These are phyloP conservation scores for Fusarium sp. DNA, from an alignment of 2,329 filamentous ascomycete genomes.

Conservation along the genomic window DNA sequence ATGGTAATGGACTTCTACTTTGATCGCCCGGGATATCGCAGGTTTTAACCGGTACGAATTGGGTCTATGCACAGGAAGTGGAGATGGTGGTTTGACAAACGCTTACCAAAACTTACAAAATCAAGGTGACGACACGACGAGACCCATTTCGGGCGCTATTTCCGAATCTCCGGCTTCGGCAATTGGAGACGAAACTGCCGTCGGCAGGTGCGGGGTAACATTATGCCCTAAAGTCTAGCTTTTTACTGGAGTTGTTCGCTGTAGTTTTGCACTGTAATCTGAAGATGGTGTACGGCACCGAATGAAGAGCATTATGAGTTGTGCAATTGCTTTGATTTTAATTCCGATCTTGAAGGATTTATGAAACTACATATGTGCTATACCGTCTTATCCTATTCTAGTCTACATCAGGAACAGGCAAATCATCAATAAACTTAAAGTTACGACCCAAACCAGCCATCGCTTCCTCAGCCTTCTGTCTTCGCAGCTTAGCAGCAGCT, in stretches of 20 bases:
- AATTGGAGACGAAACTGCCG: neutral
- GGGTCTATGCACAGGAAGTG: neutral
- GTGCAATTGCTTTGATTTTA: neutral
- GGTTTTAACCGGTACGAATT: neutral
- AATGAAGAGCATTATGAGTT: accelerated
- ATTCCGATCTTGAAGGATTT: accelerated
- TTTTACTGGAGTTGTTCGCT: neutral
- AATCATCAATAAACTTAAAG: conserved; percentile 18
- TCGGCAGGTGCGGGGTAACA: neutral
- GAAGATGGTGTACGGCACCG: accelerated
- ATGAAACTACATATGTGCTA: neutral
- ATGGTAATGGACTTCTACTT: neutral
- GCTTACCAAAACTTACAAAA: conserved; percentile 6
- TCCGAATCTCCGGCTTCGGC: conserved; percentile 15
- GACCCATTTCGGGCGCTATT: neutral
- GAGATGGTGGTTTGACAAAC: neutral
- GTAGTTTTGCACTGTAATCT: neutral
- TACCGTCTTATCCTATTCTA: accelerated
- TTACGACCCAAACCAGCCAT: conserved; percentile 13
- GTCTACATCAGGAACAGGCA: conserved; percentile 21
- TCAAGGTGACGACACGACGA: neutral
- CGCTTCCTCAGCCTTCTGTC: conserved; percentile 20
- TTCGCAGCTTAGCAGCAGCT: conserved; percentile 10
- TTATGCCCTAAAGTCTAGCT: neutral
- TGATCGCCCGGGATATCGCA: neutral